Base-by-base conservation (phyloP, 2,329 filamentous ascomycete genomes). In the Leptoxyphium fumago region DNA sequence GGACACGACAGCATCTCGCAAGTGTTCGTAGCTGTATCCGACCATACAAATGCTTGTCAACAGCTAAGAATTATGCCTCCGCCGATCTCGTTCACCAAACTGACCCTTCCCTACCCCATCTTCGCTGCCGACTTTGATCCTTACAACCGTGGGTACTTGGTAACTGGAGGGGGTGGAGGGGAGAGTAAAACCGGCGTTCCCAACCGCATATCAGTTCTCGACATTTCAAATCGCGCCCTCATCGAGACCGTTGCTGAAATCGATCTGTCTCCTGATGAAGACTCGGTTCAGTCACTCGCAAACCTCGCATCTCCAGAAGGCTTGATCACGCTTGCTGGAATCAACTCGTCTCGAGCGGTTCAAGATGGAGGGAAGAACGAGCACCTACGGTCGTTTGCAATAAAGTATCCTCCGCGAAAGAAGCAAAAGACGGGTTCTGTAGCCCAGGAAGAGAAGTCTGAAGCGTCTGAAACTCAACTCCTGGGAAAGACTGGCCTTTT, bases 101-200 rank as follows among this genome's bases (percentile, higher is more conserved):
- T 78, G 53, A 77, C 77, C 45, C 75, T 93, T 51, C 76, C 78
- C 46, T 95, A 89, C 63, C 88, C 88, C 41, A 75, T 94, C 46
- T 94, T 87, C 63, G 78, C 82, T 45, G 83, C 86, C 61, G 87
- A 87, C 58, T 95, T 94, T 63, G 86, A 94, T 59, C 84, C 82
- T 42, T 74, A 81, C 56, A 79, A 93, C 66, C 74, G 80, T 47
- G 75, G 75, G 50, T 79, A 80, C 50, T 71, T 95, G 18, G 68
- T 94, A 8, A 84, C 94, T 32, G 86, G 82, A 47, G 89, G 89
- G 43, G 89, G 89, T 48, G 89, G 89, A 51, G 89, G 89, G 42
- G 79, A 84, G 50, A 79, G 83, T 41, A 77, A 78, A 51, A 86
- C 77, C 52, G 87, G 86, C 39, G 84, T 94, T 17, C 78, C 80